Percentiles rank a stretch among this genome's conserved stretches.
phyloP scores from a whole-genome alignment of 2,329 filamentous ascomycete genomes.

The Simplicillium aogashimaense region DNA sequence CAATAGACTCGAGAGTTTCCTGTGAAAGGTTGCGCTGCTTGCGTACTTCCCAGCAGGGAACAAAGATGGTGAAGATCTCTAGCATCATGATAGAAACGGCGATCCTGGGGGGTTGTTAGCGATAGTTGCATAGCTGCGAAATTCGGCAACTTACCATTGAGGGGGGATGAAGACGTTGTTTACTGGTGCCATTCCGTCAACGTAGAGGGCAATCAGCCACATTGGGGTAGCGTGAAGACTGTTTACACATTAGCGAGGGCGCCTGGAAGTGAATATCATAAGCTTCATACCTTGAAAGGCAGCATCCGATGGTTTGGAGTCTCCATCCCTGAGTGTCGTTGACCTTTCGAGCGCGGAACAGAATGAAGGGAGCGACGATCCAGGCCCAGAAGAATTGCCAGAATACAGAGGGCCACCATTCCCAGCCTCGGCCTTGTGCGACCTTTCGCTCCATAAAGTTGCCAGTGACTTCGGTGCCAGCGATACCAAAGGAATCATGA shows the following conservation, averaged over 20 bases:
- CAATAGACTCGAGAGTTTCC: conserved; percentile 38
- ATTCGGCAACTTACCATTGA: conserved; percentile 44
- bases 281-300: conserved; percentile 29
- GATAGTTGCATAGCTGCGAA: background rate
- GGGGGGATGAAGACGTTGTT: conserved; percentile 49
- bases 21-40: conserved; percentile 32
- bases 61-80: conserved; percentile 53
- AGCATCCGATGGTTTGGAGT: conserved; percentile 47
- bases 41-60: conserved; percentile 49
- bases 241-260: background rate
- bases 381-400: conserved; percentile 58
- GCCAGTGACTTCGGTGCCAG: conserved; percentile 49
- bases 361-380: conserved; percentile 48
- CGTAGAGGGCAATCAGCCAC: conserved; percentile 53
- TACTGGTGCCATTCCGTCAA: conserved; percentile 37
- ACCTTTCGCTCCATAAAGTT: conserved; percentile 39
- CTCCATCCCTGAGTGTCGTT: conserved; percentile 59
- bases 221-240: conserved; percentile 56
- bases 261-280: conserved; percentile 4
- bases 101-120: conserved; percentile 25
- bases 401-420: conserved; percentile 58
- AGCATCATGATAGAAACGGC: conserved; percentile 51
- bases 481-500: conserved; percentile 49
- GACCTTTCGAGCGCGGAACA: conserved; percentile 52
- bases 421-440: conserved; percentile 44